Evolutionary conservation across 2,329 filamentous ascomycete species (phyloP), one percentile per base, ranked within the genome.

Genomic region (Cryphonectria parasitica): DNA sequence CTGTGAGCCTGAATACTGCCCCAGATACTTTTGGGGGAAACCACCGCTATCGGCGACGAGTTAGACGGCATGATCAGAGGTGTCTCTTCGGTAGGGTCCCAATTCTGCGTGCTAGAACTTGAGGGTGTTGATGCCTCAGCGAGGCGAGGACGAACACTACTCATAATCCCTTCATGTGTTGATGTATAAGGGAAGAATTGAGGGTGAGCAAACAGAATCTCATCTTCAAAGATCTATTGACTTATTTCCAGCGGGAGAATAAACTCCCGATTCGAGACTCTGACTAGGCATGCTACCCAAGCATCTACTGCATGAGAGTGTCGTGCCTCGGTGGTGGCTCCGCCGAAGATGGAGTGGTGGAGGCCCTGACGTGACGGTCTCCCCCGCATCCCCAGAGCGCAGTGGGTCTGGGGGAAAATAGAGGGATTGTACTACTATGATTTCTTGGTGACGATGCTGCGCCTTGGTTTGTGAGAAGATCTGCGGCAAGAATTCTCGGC

Each of bases 1-100:
- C 66, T 69, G 22, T 72, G 69, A 36, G 66, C 56, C 49, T 61
- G 67, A 25, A 72, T 64, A 6, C 68, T 63, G 58, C 69, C 61
- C 71, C 71, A 72, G 36, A 66, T 62, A 4, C 62, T 71, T 66
- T 15, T 52, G 19, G 66, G 31, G 15, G 66, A 22, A 7, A 54
- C 31, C 22, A 39, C n/a, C 41, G 15, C 34, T n/a, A 49, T 36
- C 22, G 39, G 13, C 34, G 56, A 34, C 31, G 66, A 22, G 15
- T 31, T 25, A 17, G 65, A 67, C 15, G 65, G 31, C 66, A 68
- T 63, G 66, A 68, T 68, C 17, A 63, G 41, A 17, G 66, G 66
- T 28, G 58, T 63, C 13, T 22, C 28, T 52, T 68, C 66, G 7
- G 58, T 68, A 54, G 65, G 65, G 41, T 28, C 63, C 34, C 0